A percentile compares a stretch with the other conserved stretches of the same genome.
Conservation (phyloP, 2,329 filamentous ascomycete species). For the Penicillium sp. region DNA sequence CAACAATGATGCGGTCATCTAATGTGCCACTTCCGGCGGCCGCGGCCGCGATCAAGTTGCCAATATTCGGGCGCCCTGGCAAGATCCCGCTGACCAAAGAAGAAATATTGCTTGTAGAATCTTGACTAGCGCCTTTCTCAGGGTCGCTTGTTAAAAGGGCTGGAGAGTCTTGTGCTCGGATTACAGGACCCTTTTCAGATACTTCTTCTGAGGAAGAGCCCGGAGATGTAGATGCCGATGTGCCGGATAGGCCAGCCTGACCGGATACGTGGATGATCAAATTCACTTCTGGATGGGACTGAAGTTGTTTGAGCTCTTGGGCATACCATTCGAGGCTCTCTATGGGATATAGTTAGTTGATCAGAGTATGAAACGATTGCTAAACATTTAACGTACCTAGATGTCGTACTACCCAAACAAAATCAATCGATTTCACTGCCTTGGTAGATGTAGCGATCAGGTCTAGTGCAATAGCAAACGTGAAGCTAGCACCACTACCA, state of each 20-base stretch:
- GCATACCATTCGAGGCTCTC: not conserved
- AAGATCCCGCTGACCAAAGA: not conserved
- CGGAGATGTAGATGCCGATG: not conserved
- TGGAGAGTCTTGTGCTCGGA: not conserved
- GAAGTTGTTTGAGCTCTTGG: conserved; percentile 1
- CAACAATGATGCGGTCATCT: not conserved
- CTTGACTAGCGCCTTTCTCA: not conserved
- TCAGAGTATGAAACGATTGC: too few species aligned
- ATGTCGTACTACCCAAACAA: not conserved
- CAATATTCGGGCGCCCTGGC: not conserved
- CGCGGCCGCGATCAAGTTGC: not conserved
- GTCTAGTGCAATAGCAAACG: conserved; percentile 5
- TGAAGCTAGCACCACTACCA: conserved; percentile 7
- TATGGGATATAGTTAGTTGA: not conserved
- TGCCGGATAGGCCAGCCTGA: not conserved
- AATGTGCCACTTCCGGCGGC: not conserved
- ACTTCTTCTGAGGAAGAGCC: not conserved
- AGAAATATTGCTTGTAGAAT: not conserved
- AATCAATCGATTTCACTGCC: not conserved
- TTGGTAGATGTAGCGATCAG: not conserved
- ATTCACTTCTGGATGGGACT: conserved; percentile 5
- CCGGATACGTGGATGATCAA: conserved; percentile 5
- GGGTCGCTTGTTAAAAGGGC: not conserved
- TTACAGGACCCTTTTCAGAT: not conserved
- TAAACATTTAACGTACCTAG: not conserved